These are phyloP conservation scores for Apodospora peruviana DNA, from an alignment of 495 filamentous ascomycete species.

Conservation along the genomic window DNA sequence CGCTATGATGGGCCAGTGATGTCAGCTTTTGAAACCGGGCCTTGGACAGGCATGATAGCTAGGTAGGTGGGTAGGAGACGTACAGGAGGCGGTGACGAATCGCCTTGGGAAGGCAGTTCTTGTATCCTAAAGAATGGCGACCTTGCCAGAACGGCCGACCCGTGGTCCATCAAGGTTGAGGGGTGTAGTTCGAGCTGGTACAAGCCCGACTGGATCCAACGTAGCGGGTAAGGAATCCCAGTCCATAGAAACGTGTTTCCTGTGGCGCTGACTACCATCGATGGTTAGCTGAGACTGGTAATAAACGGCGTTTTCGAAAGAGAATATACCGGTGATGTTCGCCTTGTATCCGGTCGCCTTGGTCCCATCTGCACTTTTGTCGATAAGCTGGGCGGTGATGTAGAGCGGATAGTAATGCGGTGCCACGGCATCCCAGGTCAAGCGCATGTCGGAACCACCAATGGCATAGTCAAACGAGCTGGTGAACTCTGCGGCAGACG, in stretches of 20 bases:
- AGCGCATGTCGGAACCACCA: conserved; percentile 14
- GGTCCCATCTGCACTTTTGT: conserved; percentile 23
- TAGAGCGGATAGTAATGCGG: conserved; percentile 23
- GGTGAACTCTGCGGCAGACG: conserved; percentile 18
- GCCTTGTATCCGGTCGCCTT: conserved; percentile 24
- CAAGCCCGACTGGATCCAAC: conserved; percentile 25
- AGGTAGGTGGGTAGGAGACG: background rate
- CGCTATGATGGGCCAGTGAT: background rate
- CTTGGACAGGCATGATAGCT: background rate
- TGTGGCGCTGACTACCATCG: conserved; percentile 22
- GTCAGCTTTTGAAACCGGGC: no score
- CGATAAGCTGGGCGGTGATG: conserved; percentile 28
- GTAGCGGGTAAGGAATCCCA: conserved; percentile 32
- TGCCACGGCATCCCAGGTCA: conserved; percentile 26
- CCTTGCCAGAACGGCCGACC: conserved; percentile 16
- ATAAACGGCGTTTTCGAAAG: background rate
- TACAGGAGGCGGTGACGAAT: no score
- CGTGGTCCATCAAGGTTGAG: conserved; percentile 8
- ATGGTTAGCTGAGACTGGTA: background rate
- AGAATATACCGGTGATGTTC: conserved; percentile 28
- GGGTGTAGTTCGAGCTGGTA: conserved; percentile 34
- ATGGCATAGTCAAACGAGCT: conserved; percentile 23
- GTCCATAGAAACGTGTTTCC: conserved; percentile 30
- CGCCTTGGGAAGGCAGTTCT: background rate
- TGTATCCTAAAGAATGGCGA: conserved; percentile 19